Percentiles rank a stretch among this genome's conserved stretches.
phyloP scores from a whole-genome alignment of 2,329 filamentous ascomycete species.

The Acephala macrosclerotiorum region DNA sequence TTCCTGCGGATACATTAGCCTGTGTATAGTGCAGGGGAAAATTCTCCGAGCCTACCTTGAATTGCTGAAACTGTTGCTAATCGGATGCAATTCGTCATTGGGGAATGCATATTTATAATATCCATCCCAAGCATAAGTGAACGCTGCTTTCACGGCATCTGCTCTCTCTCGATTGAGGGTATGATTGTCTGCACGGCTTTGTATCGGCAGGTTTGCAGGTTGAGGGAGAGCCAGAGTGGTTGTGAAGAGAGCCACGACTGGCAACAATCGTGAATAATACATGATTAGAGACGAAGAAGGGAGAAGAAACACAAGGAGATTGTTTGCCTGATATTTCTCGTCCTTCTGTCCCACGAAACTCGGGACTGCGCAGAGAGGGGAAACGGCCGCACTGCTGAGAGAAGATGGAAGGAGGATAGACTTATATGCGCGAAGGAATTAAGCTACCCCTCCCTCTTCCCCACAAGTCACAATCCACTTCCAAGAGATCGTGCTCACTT shows the following conservation, averaged over 20 bases:
- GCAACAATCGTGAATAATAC: conserved; percentile 32
- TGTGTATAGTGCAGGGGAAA: neutral
- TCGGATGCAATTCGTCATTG: conserved; percentile 76
- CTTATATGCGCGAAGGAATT: conserved; percentile 19
- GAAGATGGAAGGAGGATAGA: conserved; percentile 2
- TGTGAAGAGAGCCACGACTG: conserved; percentile 30
- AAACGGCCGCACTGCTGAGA: neutral
- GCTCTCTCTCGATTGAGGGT: conserved; percentile 49
- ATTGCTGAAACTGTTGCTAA: conserved; percentile 70
- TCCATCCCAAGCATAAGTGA: conserved; percentile 74
- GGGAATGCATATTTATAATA: conserved; percentile 80
- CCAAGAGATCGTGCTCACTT: conserved; percentile 20
- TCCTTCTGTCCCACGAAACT: conserved; percentile 15
- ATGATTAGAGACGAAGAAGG: conserved; percentile 26
- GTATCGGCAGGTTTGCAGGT: conserved; percentile 23
- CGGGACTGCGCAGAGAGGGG: neutral
- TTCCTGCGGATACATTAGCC: conserved; percentile 60
- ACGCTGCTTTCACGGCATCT: conserved; percentile 71
- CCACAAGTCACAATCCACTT: conserved; percentile 19
- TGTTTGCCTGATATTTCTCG: conserved; percentile 5
- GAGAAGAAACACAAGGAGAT: neutral
- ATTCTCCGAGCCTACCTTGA: conserved; percentile 63
- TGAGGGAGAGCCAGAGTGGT: conserved; percentile 31
- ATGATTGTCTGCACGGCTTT: conserved; percentile 35
- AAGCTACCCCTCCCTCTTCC: conserved; percentile 16